A percentile compares a stretch with the other conserved stretches of the same genome.
phyloP scores from a whole-genome alignment of 805 yeast genomes.

The Myxozyma udenii region DNA sequence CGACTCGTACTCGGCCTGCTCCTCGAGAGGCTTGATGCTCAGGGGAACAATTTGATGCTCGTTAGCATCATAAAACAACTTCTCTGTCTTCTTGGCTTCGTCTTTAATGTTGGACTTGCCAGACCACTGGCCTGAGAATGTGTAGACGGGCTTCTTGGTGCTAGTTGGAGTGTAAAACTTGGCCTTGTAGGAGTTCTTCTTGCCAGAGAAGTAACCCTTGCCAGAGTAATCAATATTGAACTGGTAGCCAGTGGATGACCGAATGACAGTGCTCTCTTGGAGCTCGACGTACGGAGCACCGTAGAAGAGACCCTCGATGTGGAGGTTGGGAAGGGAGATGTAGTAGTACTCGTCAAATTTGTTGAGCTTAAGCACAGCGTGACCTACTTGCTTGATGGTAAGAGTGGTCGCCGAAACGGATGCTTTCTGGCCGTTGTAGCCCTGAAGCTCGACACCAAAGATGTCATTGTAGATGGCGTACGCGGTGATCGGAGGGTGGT shows the following conservation, averaged over 20 bases:
- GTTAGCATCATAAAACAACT: constrained; percentile 37
- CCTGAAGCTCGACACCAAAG: constrained; percentile 68
- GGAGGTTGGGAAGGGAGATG: constrained; percentile 89
- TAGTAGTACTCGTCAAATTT: constrained; percentile 67
- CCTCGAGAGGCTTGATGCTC: constrained; percentile 72
- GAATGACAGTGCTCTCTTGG: constrained; percentile 83
- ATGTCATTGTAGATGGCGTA: constrained; percentile 75
- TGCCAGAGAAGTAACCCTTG: constrained; percentile 92
- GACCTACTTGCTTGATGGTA: constrained; percentile 88
- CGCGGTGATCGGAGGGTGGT: constrained; percentile 98
- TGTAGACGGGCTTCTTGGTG: constrained; percentile 55
- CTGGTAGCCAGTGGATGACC: constrained; percentile 72
- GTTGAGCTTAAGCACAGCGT: constrained; percentile 57
- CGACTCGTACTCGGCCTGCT: constrained; percentile 77
- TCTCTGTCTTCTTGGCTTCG: constrained; percentile 47
- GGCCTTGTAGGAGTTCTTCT: constrained; percentile 89
- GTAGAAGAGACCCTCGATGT: constrained; percentile 86
- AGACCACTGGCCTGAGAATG: constrained; percentile 92
- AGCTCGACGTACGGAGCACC: constrained; percentile 94
- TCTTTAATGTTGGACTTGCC: constrained; percentile 62
- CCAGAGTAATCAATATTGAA: constrained; percentile 80
- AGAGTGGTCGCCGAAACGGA: constrained; percentile 72
- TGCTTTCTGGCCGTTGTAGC: constrained; percentile 86
- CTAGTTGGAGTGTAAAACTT: constrained; percentile 56
- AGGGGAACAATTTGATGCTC: constrained; percentile 52